Percentiles rank a stretch among this genome's conserved stretches.
Evolutionary conservation across 495 filamentous ascomycete species (phyloP).

Genomic region (Antarctomyces pellizariae): DNA sequence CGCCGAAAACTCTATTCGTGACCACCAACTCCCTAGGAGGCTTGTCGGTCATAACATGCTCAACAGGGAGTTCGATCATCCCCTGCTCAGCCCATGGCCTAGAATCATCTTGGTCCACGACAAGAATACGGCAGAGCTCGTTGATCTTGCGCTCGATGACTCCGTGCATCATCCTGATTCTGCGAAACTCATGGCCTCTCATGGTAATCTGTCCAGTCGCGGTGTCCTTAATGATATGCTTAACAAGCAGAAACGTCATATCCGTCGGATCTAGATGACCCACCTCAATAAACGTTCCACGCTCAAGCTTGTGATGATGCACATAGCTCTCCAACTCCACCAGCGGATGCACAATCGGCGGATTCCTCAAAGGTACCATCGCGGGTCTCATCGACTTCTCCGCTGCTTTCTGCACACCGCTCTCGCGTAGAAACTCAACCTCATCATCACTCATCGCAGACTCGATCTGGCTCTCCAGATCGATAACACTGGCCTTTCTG

Average conservation of each 20-base stretch:
- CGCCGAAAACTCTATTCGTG: too few relatives aligned
- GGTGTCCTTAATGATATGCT: slow-evolving; percentile 14
- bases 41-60: slow-evolving; percentile 15
- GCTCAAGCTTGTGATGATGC: slow-evolving; percentile 10
- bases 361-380: slow-evolving; percentile 8
- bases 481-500: too few relatives aligned
- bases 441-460: too few relatives aligned
- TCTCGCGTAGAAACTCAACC: too few relatives aligned
- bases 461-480: too few relatives aligned
- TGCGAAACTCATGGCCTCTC: slow-evolving; percentile 19
- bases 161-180: slow-evolving; percentile 17
- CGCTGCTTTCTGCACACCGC: too few relatives aligned
- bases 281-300: slow-evolving; percentile 14
- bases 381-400: too few relatives aligned
- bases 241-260: slow-evolving; percentile 22
- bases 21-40: too few relatives aligned
- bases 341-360: slow-evolving; percentile 3
- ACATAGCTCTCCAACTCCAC: slow-evolving; percentile 6
- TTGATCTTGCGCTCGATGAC: slow-evolving; percentile 22
- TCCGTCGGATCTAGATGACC: too few relatives aligned
- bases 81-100: slow-evolving; percentile 18
- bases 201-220: slow-evolving; percentile 12
- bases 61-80: slow-evolving; percentile 18
- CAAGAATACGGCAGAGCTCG: slow-evolving; percentile 27
- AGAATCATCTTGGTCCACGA: slow-evolving; percentile 20